Percentiles rank a stretch among this genome's conserved stretches.
Conservation (phyloP, 495 filamentous ascomycete species). For the Daldinia concentrica region DNA sequence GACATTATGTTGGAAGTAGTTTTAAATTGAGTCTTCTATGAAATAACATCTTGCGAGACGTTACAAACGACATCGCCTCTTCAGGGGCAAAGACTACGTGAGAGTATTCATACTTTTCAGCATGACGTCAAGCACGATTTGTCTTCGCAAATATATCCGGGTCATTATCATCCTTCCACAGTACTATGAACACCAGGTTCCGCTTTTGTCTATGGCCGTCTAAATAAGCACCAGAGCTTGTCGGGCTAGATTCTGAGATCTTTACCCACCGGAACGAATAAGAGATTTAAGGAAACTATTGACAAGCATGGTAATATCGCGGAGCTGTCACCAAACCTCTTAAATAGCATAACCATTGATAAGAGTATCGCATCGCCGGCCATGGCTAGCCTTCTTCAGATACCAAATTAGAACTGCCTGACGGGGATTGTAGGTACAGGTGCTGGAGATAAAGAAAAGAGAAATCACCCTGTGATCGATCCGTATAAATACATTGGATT, state of each 20-base stretch:
- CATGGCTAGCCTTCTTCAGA: conserved; percentile 1
- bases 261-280: background rate
- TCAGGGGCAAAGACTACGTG: conserved; percentile 8
- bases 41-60: conserved; percentile 1
- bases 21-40: conserved; percentile 17
- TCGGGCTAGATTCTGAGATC: background rate
- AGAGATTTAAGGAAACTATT: conserved; percentile 22
- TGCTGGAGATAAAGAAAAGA: background rate
- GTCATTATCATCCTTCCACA: conserved; percentile 1
- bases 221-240: conserved; percentile 5
- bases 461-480: background rate
- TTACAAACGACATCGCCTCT: conserved; percentile 2
- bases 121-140: conserved; percentile 12
- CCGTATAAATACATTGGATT: conserved; percentile 5
- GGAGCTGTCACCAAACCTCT: background rate
- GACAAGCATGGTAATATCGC: background rate
- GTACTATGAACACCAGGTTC: background rate
- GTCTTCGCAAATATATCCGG: conserved; percentile 16
- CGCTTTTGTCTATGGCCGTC: conserved; percentile 7
- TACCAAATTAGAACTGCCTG: background rate
- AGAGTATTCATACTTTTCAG: conserved; percentile 30
- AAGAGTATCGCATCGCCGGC: background rate
- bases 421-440: background rate
- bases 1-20: background rate
- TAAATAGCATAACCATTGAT: background rate